phyloP scores from a whole-genome alignment of 1,139 yeast genomes.

The Kodamaea alishanica region DNA sequence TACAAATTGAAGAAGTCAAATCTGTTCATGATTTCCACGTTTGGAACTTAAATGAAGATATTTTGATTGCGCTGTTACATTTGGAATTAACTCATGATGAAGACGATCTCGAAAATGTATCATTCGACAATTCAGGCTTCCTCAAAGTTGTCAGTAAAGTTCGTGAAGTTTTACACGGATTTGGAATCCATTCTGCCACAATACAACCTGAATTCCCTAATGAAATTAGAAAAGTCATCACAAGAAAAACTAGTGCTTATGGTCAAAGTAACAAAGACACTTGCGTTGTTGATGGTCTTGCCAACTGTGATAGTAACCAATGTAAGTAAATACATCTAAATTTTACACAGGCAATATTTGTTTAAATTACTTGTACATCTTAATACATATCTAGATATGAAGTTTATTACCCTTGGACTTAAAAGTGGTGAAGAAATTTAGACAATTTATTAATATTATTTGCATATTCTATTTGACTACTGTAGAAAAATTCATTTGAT shows the following conservation, averaged over 20 bases:
- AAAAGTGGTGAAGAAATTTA: neutral
- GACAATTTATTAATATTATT: too few species aligned
- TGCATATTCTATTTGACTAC: too few species aligned
- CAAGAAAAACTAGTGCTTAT: constrained; percentile 22
- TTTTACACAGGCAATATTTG: neutral
- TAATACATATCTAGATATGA: neutral
- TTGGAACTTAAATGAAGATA: constrained; percentile 91
- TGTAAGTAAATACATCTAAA: constrained; percentile 15
- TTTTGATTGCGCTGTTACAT: constrained; percentile 85
- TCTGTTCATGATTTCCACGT: constrained; percentile 94
- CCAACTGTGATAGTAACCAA: constrained; percentile 35
- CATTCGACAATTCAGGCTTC: constrained; percentile 30
- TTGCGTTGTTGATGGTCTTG: constrained; percentile 34
- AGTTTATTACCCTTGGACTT: neutral
- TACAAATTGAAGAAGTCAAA: constrained; percentile 65
- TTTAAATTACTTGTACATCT: too few species aligned
- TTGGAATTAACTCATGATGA: constrained; percentile 59
- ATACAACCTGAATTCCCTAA: constrained; percentile 79
- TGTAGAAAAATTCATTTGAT: too few species aligned
- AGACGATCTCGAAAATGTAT: constrained; percentile 1
- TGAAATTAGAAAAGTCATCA: constrained; percentile 2
- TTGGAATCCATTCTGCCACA: constrained; percentile 90
- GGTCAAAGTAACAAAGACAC: constrained; percentile 32
- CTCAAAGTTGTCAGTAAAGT: constrained; percentile 71
- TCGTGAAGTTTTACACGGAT: constrained; percentile 72